Evolutionary conservation across 805 yeast species (phyloP).

Genomic region (Brettanomyces sp.): DNA sequence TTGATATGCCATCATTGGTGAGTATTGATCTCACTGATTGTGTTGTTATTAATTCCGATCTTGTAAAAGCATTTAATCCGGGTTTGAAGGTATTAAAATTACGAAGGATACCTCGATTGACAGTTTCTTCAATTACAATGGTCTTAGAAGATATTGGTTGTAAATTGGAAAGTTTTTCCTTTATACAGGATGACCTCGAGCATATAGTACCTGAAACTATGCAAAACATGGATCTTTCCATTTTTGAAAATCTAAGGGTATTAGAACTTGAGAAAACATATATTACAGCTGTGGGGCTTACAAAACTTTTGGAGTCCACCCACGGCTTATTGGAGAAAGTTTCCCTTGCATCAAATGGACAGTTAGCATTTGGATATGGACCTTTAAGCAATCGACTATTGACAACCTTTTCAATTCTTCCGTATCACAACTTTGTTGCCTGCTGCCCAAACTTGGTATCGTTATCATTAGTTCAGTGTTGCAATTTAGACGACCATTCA

Average conservation of each 20-base stretch:
- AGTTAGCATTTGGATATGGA: constrained; percentile 1
- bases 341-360: background rate
- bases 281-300: background rate
- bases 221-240: background rate
- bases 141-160: background rate
- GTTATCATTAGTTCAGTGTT: constrained; percentile 10
- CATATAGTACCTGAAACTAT: background rate
- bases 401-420: background rate
- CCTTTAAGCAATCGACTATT: background rate
- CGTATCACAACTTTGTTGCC: constrained; percentile 5
- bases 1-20: background rate
- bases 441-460: constrained; percentile 9
- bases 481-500: constrained; percentile 14
- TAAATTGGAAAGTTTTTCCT: background rate
- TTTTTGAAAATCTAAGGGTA: constrained; percentile 1
- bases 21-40: background rate
- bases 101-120: background rate
- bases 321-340: background rate
- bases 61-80: constrained; percentile 5
- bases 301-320: background rate
- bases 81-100: background rate
- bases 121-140: background rate
- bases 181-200: background rate
- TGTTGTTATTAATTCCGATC: background rate
- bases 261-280: background rate